Evolutionary conservation across 2,329 filamentous ascomycete species (phyloP).

Genomic region (Fonsecaea multimorphosa): DNA sequence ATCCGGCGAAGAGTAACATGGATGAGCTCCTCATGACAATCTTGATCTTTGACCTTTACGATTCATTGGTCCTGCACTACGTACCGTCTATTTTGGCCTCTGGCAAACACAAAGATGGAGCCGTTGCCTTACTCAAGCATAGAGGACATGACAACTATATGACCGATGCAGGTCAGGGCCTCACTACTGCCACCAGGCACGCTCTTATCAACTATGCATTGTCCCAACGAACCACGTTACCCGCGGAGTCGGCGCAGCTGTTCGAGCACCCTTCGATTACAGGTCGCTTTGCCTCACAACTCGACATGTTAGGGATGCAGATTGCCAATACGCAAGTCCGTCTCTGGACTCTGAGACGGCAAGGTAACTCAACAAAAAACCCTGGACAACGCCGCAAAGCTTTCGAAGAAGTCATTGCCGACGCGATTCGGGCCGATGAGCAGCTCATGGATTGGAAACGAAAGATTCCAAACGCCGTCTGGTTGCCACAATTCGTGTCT

Average conservation of each 20-base stretch:
- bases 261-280: conserved; percentile 31
- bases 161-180: conserved; percentile 22
- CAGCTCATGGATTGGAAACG: conserved; percentile 34
- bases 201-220: conserved; percentile 32
- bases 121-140: conserved; percentile 37
- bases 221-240: conserved; percentile 23
- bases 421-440: conserved; percentile 33
- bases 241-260: conserved; percentile 27
- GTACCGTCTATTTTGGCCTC: conserved; percentile 13
- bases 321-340: conserved; percentile 30
- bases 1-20: conserved; percentile 28
- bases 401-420: conserved; percentile 27
- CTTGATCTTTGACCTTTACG: conserved; percentile 40
- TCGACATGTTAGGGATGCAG: conserved; percentile 31
- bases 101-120: conserved; percentile 37
- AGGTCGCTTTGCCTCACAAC: conserved; percentile 20
- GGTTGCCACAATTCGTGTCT: conserved; percentile 30
- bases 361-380: not conserved
- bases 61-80: conserved; percentile 36
- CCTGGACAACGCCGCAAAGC: conserved; percentile 4
- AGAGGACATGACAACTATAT: conserved; percentile 30
- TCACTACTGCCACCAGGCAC: conserved; percentile 32
- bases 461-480: conserved; percentile 26
- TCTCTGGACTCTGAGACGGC: conserved; percentile 24
- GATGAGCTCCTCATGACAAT: conserved; percentile 40